Evolutionary conservation across 2,329 filamentous ascomycete genomes (phyloP).

Genomic region (Pseudogymnoascus verrucosus): DNA sequence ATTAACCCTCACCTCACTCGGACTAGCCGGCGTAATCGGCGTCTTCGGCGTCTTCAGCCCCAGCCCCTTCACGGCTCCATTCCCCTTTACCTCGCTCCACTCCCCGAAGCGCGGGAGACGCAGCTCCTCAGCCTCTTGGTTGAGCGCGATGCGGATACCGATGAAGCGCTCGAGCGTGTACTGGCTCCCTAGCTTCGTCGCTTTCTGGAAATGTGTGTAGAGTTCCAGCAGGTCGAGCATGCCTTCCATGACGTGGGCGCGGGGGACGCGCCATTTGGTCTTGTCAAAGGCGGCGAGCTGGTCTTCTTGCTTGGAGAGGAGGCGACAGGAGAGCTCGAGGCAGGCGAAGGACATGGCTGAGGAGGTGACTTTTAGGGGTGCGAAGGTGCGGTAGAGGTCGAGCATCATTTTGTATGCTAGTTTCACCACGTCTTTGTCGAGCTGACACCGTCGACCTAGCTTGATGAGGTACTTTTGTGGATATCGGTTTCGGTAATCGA

Average conservation of each 20-base stretch:
- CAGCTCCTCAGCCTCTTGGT: slow-evolving; percentile 64
- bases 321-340: slow-evolving; percentile 68
- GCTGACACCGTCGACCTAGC: slow-evolving; percentile 44
- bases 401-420: slow-evolving; percentile 75
- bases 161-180: slow-evolving; percentile 75
- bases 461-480: slow-evolving; percentile 82
- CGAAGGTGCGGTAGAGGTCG: slow-evolving; percentile 89
- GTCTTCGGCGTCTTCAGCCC: slow-evolving; percentile 29
- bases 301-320: slow-evolving; percentile 50
- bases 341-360: slow-evolving; percentile 78
- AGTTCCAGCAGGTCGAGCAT: slow-evolving; percentile 86
- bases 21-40: slow-evolving; percentile 28
- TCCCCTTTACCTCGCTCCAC: slow-evolving; percentile 38
- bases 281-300: neutral
- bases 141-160: slow-evolving; percentile 76
- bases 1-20: too few species aligned
- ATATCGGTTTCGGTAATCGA: slow-evolving; percentile 86
- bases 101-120: slow-evolving; percentile 55
- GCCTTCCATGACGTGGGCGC: slow-evolving; percentile 58
- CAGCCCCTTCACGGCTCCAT: slow-evolving; percentile 23
- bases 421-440: slow-evolving; percentile 49
- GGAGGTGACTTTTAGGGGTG: slow-evolving; percentile 81
- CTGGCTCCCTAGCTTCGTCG: slow-evolving; percentile 64
- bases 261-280: slow-evolving; percentile 38
- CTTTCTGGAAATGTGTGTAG: slow-evolving; percentile 74